Conservation (phyloP, 2,329 filamentous ascomycete genomes). For the Diplocarpon mali region DNA sequence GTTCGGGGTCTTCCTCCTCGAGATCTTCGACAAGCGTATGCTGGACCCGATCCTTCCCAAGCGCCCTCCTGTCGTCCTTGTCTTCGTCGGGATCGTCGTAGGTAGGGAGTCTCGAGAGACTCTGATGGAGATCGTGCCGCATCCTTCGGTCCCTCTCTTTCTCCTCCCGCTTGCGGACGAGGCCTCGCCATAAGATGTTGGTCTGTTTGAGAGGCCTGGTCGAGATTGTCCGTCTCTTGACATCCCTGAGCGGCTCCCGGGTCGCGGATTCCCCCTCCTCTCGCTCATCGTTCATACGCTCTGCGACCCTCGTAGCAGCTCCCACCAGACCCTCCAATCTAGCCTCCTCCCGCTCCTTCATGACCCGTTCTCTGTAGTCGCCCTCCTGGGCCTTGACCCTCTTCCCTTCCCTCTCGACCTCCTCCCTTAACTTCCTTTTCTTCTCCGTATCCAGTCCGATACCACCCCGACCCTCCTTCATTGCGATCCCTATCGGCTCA, state of each 20-base stretch:
- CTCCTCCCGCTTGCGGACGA: constrained; percentile 59
- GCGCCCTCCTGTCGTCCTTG: constrained; percentile 57
- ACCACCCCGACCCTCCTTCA: constrained; percentile 73
- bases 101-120: constrained; percentile 48
- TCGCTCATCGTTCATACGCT: constrained; percentile 46
- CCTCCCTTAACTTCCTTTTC: constrained; percentile 64
- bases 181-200: constrained; percentile 68
- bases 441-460: constrained; percentile 76
- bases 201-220: constrained; percentile 52
- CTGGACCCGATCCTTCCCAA: constrained; percentile 45
- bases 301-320: constrained; percentile 73
- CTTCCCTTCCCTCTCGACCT: constrained; percentile 47
- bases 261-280: constrained; percentile 16
- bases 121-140: constrained; percentile 55
- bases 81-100: constrained; percentile 63
- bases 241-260: neutral
- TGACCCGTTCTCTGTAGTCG: constrained; percentile 63
- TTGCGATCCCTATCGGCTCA: constrained; percentile 64
- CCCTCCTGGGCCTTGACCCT: constrained; percentile 51
- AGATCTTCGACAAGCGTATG: constrained; percentile 55
- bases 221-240: constrained; percentile 25
- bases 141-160: constrained; percentile 56
- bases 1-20: constrained; percentile 69
- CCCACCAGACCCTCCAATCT: constrained; percentile 58
- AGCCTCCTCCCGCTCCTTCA: constrained; percentile 57